phyloP scores from a whole-genome alignment of 164 flowering plant species.

The Warburgia ugandensis region DNA sequence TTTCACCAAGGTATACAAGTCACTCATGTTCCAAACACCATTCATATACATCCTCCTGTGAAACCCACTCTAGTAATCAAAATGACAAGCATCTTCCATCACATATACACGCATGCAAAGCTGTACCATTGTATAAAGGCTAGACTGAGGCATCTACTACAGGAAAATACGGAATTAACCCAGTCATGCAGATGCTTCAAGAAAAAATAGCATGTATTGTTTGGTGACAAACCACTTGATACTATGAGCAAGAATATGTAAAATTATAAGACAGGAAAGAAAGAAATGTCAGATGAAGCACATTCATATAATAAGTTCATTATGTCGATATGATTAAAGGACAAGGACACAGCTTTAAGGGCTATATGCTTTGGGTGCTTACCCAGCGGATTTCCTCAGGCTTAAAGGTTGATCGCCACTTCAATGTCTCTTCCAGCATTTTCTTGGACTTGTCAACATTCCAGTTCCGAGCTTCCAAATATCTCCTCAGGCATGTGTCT shows the following conservation, averaged over 20 bases:
- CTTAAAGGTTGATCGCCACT: constrained; percentile 78
- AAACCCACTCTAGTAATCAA: no score
- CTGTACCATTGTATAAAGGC: no score
- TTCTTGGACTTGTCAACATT: constrained; percentile 82
- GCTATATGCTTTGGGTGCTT: constrained; percentile 6
- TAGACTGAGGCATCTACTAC: neutral
- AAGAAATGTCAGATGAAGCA: no score
- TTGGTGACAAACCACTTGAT: neutral
- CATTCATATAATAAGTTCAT: no score
- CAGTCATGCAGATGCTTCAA: neutral
- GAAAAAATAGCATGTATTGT: neutral
- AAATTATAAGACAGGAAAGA: neutral
- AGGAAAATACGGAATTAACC: neutral
- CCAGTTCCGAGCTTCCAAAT: constrained; percentile 89
- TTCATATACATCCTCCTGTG: no score
- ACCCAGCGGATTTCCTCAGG: constrained; percentile 99
- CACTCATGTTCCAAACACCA: no score
- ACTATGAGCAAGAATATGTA: neutral
- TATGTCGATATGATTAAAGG: neutral
- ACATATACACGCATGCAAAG: no score
- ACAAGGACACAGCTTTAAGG: neutral
- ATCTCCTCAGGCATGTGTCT: constrained; percentile 80
- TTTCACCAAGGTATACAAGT: no score
- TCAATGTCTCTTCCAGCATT: constrained; percentile 83
- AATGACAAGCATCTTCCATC: no score